Evolutionary conservation across 78 protist genomes (phyloP), one percentile per base, ranked within the genome.

Genomic region (Emiliania huxleyi): DNA sequence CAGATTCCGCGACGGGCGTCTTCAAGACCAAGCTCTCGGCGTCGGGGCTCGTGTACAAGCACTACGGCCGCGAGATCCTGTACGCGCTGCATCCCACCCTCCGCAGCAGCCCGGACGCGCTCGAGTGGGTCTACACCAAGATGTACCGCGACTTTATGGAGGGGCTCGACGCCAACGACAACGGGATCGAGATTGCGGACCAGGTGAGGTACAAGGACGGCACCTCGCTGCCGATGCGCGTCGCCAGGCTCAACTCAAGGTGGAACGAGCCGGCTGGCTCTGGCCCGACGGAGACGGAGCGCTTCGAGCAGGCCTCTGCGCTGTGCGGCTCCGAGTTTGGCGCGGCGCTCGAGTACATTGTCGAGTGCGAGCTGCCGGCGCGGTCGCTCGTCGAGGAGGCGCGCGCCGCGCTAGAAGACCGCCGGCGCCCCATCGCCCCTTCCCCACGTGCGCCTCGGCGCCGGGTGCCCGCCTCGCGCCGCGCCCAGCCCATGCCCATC

Each of bases 91-190:
- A 35, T 48, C 46, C 77, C 29, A 0, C 5, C 45, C 81, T 55
- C 11, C 12, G 5, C 18, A 45, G 0, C 12, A 0, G 0, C 19
- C 6, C 71, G 35, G 98, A 97, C 71, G 46, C 19, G 43, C n/a
- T 92, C 23, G 91, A 91, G 29, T 40, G 92, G 55, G 49, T 97
- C 42, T 95, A 73, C 90, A 40, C 91, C 38, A 87, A 91, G 73
- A 15, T 96, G 75, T 94, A 93, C 91, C 18, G 3, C 25, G 85
- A 23, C 69, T 92, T 95, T 18, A 49, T 97, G 37, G 96, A 97
- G 83, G 95, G 62, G 75, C 62, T 97, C 55, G 98, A 97, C 94
- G 98, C 94, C 73, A 93, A 91, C 69, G 98, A 97, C 92, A 97
- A 97, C 89, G 98, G 98, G 45, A 52, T 96, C 75, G 77, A 45